phyloP scores from a whole-genome alignment of 208 protist species.

The Leishmania major region DNA sequence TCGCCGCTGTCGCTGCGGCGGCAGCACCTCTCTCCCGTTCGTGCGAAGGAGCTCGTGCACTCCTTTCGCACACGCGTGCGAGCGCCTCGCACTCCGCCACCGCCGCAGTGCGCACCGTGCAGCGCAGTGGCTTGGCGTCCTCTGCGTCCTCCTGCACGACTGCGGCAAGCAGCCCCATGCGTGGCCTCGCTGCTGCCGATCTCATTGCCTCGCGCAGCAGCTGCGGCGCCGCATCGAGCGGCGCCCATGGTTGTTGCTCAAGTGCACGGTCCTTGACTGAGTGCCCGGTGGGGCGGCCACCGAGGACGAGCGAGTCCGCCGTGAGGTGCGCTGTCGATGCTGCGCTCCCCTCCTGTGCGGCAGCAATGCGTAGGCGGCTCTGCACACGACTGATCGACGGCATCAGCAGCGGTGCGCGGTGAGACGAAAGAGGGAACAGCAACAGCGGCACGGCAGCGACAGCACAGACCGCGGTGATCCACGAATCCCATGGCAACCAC shows the following conservation, averaged over 20 bases:
- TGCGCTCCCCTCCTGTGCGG: not conserved
- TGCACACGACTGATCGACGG: not conserved
- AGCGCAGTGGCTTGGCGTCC: too few relatives aligned
- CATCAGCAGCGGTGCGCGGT: conserved; percentile 1
- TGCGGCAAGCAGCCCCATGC: not conserved
- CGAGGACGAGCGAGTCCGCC: not conserved
- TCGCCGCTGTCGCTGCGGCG: not conserved
- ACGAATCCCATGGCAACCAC: conserved; percentile 27
- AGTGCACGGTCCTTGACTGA: not conserved
- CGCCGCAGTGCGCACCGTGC: not conserved
- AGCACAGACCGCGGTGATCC: conserved; percentile 1
- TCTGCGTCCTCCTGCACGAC: not conserved
- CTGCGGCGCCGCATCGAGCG: not conserved
- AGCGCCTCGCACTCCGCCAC: conserved; percentile 2
- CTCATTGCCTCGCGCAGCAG: not conserved
- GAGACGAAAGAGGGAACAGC: not conserved
- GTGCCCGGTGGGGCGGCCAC: too few relatives aligned
- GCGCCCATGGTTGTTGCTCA: not conserved
- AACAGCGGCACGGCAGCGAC: not conserved
- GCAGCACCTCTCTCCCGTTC: not conserved
- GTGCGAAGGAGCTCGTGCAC: not conserved
- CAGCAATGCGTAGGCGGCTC: not conserved
- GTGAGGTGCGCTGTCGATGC: not conserved
- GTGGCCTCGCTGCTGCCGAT: not conserved
- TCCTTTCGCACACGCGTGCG: not conserved